Evolutionary conservation across 148 eudicot species (phyloP), one percentile per base, ranked within the genome.

Genomic region (Camellia granthamiana): DNA sequence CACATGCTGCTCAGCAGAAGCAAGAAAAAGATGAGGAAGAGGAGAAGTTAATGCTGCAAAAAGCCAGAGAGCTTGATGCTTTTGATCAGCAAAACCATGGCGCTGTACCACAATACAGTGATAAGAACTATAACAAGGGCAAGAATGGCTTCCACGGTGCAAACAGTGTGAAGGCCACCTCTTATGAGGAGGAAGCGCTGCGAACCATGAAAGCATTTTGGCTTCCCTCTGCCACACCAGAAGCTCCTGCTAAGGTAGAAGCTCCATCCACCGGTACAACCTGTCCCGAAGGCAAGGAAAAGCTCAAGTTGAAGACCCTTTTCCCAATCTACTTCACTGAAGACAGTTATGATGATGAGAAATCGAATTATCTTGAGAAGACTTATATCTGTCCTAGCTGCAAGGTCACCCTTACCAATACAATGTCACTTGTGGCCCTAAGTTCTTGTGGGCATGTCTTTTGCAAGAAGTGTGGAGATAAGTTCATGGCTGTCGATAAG

Each of bases 181-280:
- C 94, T 54, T 96, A 82, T 30, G 99, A 96, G 86, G 99, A 88
- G 74, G 99, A 96, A 89, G 98, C 99, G 67, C 88, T 96, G 19
- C 81, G 90, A 55, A 96, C 95, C 63, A 96, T 96, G 99, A 93
- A 96, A 84, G 99, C 99, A 10, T 93, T 93, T 74, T 96, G 99
- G 99, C 95, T 96, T 59, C 99, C 99, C 51, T 96, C 98, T 62
- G 99, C 99, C 0, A 96, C 99, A 73, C 99, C 98, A 3, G 94
- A 85, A 83, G 98, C 99, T 42, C 84, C 92, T 5, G 88, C 76
- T 3, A 93, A 93, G 82, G 97, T 92, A 52, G 88, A 87, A 0
- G 92, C 97, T 52, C 99, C 99, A 52, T 72, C 92, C 5, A 77
- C 89, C 59, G 69, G 80, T 85, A 93, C 98, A 51, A 86, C 81